phyloP scores from a whole-genome alignment of 345 rosid species.

The Hypericum perforatum region DNA sequence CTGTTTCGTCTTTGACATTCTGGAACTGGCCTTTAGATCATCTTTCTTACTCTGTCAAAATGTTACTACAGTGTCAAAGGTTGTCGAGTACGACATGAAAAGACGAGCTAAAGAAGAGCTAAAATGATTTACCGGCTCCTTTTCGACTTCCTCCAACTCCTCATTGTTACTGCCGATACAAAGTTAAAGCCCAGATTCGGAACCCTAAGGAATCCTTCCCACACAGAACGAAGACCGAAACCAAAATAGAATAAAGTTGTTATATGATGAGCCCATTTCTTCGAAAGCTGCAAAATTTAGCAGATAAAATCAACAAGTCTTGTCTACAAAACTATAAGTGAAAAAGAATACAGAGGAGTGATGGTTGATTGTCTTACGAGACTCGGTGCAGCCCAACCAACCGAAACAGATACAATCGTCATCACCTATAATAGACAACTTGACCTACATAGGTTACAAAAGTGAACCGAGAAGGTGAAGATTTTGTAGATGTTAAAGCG shows the following conservation, averaged over 20 bases:
- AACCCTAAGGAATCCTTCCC: slow-evolving; percentile 17
- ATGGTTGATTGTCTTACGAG: slow-evolving; percentile 20
- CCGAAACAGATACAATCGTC: slow-evolving; percentile 13
- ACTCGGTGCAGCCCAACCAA: slow-evolving; percentile 29
- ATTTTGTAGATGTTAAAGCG: no score
- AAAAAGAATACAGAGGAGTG: no score
- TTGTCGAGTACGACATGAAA: no score
- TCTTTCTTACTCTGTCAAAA: no score
- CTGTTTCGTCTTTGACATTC: slow-evolving; percentile 15
- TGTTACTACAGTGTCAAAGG: no score
- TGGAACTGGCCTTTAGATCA: no score
- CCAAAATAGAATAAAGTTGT: slow-evolving; percentile 13
- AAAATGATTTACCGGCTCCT: slow-evolving; percentile 16
- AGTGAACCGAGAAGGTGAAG: no score
- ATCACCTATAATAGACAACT: slow-evolving; percentile 7
- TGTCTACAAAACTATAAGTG: no score
- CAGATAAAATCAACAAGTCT: no score
- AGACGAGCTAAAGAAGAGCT: background rate
- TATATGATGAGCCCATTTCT: slow-evolving; percentile 18
- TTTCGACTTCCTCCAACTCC: slow-evolving; percentile 19
- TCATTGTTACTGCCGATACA: slow-evolving; percentile 16
- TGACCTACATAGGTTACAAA: background rate
- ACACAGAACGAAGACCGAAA: slow-evolving; percentile 15
- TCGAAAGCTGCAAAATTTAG: slow-evolving; percentile 17
- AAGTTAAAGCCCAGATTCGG: no score